Conservation (phyloP, 192 early-diverging fungal species). For the Entophlyctis luteolus region DNA sequence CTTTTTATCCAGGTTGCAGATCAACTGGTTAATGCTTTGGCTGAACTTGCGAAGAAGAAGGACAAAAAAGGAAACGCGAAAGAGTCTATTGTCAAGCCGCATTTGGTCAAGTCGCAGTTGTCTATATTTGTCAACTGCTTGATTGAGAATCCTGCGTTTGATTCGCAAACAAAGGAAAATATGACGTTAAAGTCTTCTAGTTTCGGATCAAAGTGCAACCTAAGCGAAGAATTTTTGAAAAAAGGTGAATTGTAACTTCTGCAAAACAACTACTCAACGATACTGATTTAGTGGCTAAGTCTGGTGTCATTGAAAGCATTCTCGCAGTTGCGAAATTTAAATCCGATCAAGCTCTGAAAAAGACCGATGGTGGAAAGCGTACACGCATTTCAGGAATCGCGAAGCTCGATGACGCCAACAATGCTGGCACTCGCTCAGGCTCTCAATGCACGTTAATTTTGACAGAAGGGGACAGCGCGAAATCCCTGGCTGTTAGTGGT, state of each 20-base stretch:
- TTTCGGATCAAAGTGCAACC: conserved; percentile 78
- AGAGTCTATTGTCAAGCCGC: conserved; percentile 66
- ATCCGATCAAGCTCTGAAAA: conserved; percentile 74
- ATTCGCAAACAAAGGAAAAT: conserved; percentile 96
- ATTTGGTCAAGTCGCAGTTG: conserved; percentile 84
- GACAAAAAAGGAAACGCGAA: conserved; percentile 51
- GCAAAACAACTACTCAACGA: not conserved
- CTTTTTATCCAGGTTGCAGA: conserved; percentile 37
- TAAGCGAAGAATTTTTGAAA: conserved; percentile 77
- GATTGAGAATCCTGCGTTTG: conserved; percentile 93
- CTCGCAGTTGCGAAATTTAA: conserved; percentile 66
- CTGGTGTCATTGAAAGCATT: conserved; percentile 80
- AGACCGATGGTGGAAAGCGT: conserved; percentile 66
- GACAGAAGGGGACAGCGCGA: conserved; percentile 96
- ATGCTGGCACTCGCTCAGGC: conserved; percentile 68
- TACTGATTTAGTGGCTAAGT: conserved; percentile 60
- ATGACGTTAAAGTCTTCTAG: conserved; percentile 72
- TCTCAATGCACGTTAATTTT: conserved; percentile 88
- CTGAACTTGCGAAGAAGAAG: conserved; percentile 68
- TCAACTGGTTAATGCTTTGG: conserved; percentile 70
- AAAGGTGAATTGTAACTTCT: conserved; percentile 41
- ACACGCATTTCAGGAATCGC: conserved; percentile 70
- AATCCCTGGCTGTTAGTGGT: conserved; percentile 80
- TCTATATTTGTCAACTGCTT: conserved; percentile 90
- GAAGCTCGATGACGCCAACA: conserved; percentile 93